Evolutionary conservation across 2,329 filamentous ascomycete species (phyloP).

Genomic region (Neofusicoccum sp.): DNA sequence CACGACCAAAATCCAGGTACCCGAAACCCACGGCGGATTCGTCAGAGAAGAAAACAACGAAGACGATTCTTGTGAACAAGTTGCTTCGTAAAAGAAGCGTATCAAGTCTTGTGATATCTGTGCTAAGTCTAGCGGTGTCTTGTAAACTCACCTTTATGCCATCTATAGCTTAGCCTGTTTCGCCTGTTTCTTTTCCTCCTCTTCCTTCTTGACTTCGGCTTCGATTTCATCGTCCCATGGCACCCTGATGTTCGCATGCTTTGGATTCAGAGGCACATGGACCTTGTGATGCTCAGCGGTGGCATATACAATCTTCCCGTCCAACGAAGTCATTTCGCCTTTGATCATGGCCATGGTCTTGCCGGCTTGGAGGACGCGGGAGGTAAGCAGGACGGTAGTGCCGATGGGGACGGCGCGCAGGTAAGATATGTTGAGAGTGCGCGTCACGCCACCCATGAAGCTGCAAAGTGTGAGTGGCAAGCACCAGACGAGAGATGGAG

Average conservation of each 20-base stretch:
- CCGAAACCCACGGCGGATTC: no score
- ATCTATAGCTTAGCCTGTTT: not conserved
- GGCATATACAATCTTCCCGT: constrained; percentile 49
- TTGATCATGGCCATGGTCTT: constrained; percentile 53
- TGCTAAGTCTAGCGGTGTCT: no score
- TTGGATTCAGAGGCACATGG: constrained; percentile 39
- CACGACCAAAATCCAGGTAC: no score
- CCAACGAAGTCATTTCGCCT: constrained; percentile 49
- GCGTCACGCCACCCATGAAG: constrained; percentile 52
- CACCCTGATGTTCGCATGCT: constrained; percentile 40
- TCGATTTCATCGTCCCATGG: constrained; percentile 48
- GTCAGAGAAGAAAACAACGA: no score
- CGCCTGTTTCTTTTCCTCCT: not conserved
- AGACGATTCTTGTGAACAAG: no score
- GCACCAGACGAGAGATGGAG: no score
- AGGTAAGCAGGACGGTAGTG: constrained; percentile 44
- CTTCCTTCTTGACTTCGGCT: constrained; percentile 24
- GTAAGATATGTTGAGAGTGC: constrained; percentile 52
- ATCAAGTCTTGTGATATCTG: no score
- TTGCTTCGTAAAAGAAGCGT: no score
- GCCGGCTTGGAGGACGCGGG: constrained; percentile 47
- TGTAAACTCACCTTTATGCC: not conserved
- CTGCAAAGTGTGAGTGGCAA: constrained; percentile 18
- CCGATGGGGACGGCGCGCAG: constrained; percentile 49
- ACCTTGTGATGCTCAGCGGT: constrained; percentile 56